phyloP scores from a whole-genome alignment of 306 rosid species.

The Vigna reflexopilosa region DNA sequence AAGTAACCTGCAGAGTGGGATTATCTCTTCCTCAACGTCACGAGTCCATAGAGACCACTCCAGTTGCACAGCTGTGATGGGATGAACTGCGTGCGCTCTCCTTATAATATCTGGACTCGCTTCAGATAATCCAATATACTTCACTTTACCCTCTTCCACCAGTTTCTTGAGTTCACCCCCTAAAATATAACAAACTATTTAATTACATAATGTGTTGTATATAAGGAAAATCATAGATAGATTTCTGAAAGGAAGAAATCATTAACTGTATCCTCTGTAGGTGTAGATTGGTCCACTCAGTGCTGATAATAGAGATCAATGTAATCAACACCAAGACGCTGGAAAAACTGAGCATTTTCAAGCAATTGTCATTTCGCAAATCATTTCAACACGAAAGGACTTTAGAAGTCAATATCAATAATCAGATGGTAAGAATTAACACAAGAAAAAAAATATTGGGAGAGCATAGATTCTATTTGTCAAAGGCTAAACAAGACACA shows the following conservation, averaged over 20 bases:
- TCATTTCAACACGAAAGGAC: too few species aligned
- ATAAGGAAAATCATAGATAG: slow-evolving; percentile 3
- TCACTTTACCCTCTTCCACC: slow-evolving; percentile 80
- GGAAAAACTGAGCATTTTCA: too few species aligned
- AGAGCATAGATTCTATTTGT: too few species aligned
- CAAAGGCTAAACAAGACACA: too few species aligned
- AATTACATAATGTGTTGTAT: background rate
- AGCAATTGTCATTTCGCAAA: too few species aligned
- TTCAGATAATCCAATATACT: slow-evolving; percentile 76
- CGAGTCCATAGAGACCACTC: slow-evolving; percentile 29
- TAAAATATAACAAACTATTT: slow-evolving; percentile 31
- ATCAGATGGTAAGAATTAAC: too few species aligned
- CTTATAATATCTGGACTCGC: slow-evolving; percentile 68
- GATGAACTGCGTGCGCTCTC: slow-evolving; percentile 35
- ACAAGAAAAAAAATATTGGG: too few species aligned
- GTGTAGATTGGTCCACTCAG: slow-evolving; percentile 54
- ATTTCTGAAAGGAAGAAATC: slow-evolving; percentile 2
- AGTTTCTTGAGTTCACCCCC: slow-evolving; percentile 79
- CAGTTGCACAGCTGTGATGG: slow-evolving; percentile 19
- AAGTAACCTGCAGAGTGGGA: slow-evolving; percentile 46
- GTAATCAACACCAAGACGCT: slow-evolving; percentile 70
- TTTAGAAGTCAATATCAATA: too few species aligned
- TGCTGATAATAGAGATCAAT: slow-evolving; percentile 89
- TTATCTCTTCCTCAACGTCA: background rate
- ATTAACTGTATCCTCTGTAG: slow-evolving; percentile 78